Evolutionary conservation across 2,329 filamentous ascomycete species (phyloP).

Genomic region (Mycosphaerella sp.): DNA sequence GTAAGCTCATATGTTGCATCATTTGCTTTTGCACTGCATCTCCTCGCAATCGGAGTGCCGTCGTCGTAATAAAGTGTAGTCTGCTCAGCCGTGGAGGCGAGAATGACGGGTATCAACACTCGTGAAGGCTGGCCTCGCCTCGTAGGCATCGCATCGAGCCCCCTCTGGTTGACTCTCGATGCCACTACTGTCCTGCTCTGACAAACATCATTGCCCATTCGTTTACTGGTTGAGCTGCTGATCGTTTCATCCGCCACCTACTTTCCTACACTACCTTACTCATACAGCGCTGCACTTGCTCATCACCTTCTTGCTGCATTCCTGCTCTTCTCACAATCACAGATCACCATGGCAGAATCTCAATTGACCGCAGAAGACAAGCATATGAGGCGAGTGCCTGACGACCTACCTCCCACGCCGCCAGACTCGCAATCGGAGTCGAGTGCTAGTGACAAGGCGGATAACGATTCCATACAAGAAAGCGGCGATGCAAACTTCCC

Average conservation of each 20-base stretch:
- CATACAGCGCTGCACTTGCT: neutral
- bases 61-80: neutral
- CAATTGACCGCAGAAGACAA: conserved; percentile 13
- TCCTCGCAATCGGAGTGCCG: conserved; percentile 8
- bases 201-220: neutral
- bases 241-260: neutral
- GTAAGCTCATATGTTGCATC: conserved; percentile 7
- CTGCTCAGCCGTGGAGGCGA: neutral
- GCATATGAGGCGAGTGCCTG: conserved; percentile 22
- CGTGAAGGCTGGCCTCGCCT: neutral
- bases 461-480: conserved; percentile 50
- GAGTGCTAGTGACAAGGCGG: conserved; percentile 29
- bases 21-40: conserved; percentile 13
- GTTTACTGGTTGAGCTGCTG: neutral
- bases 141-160: neutral
- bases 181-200: neutral
- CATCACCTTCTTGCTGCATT: neutral
- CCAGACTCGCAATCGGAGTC: conserved; percentile 34
- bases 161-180: neutral
- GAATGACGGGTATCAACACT: no score
- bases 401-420: conserved; percentile 34
- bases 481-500: conserved; percentile 51
- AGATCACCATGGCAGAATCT: conserved; percentile 11
- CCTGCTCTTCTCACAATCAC: neutral
- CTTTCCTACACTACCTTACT: neutral